These are phyloP conservation scores for Thelephora terrestris DNA, from an alignment of 1,284 basidiomycete genomes.

Conservation along the genomic window DNA sequence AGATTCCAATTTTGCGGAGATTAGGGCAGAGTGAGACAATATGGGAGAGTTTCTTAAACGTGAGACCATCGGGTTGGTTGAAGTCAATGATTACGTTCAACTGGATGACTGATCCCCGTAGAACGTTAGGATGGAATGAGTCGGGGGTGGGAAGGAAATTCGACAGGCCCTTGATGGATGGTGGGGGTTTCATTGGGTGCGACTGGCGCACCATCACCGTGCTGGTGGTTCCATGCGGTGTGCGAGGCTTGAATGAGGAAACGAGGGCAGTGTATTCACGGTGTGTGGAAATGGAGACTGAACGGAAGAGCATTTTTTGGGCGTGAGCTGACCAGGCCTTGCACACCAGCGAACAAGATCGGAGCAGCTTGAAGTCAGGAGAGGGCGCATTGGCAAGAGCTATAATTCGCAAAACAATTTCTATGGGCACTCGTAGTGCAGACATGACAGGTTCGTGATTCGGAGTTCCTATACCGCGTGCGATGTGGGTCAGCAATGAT, in stretches of 20 bases:
- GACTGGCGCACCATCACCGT: slow-evolving; percentile 2
- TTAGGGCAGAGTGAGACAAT: slow-evolving; percentile 50
- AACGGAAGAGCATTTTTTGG: slow-evolving; percentile 53
- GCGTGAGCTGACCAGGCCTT: slow-evolving; percentile 49
- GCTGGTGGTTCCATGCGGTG: slow-evolving; percentile 26
- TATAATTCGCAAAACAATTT: slow-evolving; percentile 52
- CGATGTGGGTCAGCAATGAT: no score
- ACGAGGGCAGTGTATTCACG: slow-evolving; percentile 44
- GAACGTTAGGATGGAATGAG: slow-evolving; percentile 17
- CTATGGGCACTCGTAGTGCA: slow-evolving; percentile 36
- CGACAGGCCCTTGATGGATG: no score
- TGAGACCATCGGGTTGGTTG: slow-evolving; percentile 51
- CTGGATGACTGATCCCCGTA: slow-evolving; percentile 41
- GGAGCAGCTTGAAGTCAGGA: slow-evolving; percentile 33
- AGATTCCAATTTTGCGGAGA: slow-evolving; percentile 41
- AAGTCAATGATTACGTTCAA: slow-evolving; percentile 51
- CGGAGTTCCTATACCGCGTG: no score
- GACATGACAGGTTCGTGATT: no score
- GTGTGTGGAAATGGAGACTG: slow-evolving; percentile 42
- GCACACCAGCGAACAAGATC: slow-evolving; percentile 49
- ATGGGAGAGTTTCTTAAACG: slow-evolving; percentile 43
- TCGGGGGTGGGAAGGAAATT: no score
- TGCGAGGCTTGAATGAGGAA: slow-evolving; percentile 35
- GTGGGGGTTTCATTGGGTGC: no score
- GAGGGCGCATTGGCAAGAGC: slow-evolving; percentile 36